A percentile compares a stretch with the other conserved stretches of the same genome.
phyloP scores from a whole-genome alignment of 148 eudicot species.

The Selenicereus undatus region DNA sequence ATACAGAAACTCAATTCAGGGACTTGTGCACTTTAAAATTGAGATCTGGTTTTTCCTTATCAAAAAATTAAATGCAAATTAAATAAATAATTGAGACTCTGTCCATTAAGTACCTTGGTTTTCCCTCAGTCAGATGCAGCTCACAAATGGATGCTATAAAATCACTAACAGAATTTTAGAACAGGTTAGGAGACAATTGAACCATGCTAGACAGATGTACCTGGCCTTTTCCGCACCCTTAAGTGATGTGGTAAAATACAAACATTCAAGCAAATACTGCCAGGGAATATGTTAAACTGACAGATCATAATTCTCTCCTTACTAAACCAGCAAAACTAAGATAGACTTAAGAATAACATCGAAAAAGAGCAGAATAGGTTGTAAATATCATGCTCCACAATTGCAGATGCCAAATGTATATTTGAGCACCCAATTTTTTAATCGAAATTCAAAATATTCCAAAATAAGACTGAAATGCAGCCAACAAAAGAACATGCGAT shows the following conservation, averaged over 20 bases:
- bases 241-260: too few relatives aligned
- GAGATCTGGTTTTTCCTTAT: neutral
- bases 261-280: neutral
- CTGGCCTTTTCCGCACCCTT: neutral
- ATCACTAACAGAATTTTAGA: neutral
- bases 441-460: neutral
- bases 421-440: neutral
- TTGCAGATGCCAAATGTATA: too few relatives aligned
- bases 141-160: neutral
- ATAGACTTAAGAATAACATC: neutral
- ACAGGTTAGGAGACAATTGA: neutral
- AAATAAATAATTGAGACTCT: neutral
- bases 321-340: neutral
- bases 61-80: too few relatives aligned
- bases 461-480: neutral
- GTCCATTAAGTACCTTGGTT: neutral
- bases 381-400: too few relatives aligned
- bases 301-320: neutral
- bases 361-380: too few relatives aligned
- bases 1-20: neutral
- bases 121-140: neutral
- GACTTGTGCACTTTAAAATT: neutral
- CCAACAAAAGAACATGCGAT: neutral
- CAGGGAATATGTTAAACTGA: neutral
- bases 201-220: neutral